phyloP scores from a whole-genome alignment of 306 rosid species.

The Neltuma alba region DNA sequence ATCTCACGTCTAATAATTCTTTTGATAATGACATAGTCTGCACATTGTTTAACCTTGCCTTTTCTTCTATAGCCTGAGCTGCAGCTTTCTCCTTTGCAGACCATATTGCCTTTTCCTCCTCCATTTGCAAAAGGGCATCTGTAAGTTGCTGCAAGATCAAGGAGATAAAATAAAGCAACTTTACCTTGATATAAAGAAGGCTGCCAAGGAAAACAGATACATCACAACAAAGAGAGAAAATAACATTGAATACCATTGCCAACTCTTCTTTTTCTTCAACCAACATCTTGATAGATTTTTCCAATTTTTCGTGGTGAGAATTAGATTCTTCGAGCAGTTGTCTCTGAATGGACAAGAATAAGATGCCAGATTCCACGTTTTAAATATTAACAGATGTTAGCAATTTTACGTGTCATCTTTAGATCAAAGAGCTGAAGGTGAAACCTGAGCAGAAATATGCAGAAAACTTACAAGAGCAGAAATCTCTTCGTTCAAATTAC shows the following conservation, averaged over 20 bases:
- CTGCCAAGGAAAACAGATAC: neutral
- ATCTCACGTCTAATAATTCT: slow-evolving; percentile 65
- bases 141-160: slow-evolving; percentile 73
- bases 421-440: slow-evolving; percentile 13
- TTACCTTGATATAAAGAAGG: slow-evolving; percentile 26
- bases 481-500: slow-evolving; percentile 63
- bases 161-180: slow-evolving; percentile 31
- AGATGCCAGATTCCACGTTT: slow-evolving; percentile 34
- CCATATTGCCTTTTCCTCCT: slow-evolving; percentile 93
- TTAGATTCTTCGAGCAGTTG: slow-evolving; percentile 67
- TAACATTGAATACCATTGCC: slow-evolving; percentile 63
- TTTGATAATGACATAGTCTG: slow-evolving; percentile 55
- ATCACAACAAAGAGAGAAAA: slow-evolving; percentile 29
- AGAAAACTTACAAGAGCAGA: slow-evolving; percentile 67
- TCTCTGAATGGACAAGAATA: slow-evolving; percentile 52
- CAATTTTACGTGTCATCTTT: slow-evolving; percentile 1
- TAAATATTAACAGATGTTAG: slow-evolving; percentile 20
- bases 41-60: slow-evolving; percentile 48
- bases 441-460: slow-evolving; percentile 29
- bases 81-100: slow-evolving; percentile 76
- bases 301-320: slow-evolving; percentile 55
- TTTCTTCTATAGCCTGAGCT: slow-evolving; percentile 69
- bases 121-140: slow-evolving; percentile 85
- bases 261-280: slow-evolving; percentile 84
- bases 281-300: slow-evolving; percentile 58